Percentiles rank a stretch among this genome's conserved stretches.
These are phyloP conservation scores for Steccherinum ochraceum DNA, from an alignment of 768 basidiomycete genomes.

Conservation along the genomic window DNA sequence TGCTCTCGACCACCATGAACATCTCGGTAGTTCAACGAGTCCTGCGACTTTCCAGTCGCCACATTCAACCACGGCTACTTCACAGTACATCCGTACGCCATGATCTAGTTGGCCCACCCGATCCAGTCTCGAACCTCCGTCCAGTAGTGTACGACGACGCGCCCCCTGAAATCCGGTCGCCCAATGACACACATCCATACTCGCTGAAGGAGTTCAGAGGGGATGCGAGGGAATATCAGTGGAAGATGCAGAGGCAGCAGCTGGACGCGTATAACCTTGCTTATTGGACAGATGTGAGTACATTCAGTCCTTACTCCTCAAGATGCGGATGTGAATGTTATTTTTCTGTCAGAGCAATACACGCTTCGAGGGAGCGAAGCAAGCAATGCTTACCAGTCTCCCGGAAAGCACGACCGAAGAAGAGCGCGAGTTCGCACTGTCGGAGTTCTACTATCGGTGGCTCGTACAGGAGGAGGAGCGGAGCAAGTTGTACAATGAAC, in stretches of 20 bases:
- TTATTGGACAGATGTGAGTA: slow-evolving; percentile 79
- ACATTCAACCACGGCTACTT: background rate
- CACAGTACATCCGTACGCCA: slow-evolving; percentile 12
- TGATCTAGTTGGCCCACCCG: slow-evolving; percentile 60
- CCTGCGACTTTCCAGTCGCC: background rate
- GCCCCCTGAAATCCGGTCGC: slow-evolving; percentile 23
- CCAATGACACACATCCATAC: slow-evolving; percentile 52
- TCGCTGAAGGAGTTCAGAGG: slow-evolving; percentile 66
- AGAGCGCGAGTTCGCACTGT: slow-evolving; percentile 63
- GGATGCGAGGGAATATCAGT: slow-evolving; percentile 53
- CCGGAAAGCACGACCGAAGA: slow-evolving; percentile 42
- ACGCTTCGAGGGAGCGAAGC: slow-evolving; percentile 71
- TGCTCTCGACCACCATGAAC: too few species aligned
- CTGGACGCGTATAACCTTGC: slow-evolving; percentile 69
- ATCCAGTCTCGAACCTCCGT: slow-evolving; percentile 74
- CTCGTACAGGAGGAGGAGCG: slow-evolving; percentile 56
- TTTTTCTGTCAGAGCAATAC: slow-evolving; percentile 69
- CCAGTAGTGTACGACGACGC: slow-evolving; percentile 71
- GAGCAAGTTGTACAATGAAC: slow-evolving; percentile 52
- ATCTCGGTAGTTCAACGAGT: background rate
- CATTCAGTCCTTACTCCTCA: background rate
- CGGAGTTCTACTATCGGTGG: slow-evolving; percentile 73
- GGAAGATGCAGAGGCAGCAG: slow-evolving; percentile 62
- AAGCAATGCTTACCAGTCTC: slow-evolving; percentile 48
- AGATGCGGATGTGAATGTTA: background rate